A percentile compares a stretch with the other conserved stretches of the same genome.
Conservation (phyloP, 345 rosid genomes). For the Streptanthus diversifolius region DNA sequence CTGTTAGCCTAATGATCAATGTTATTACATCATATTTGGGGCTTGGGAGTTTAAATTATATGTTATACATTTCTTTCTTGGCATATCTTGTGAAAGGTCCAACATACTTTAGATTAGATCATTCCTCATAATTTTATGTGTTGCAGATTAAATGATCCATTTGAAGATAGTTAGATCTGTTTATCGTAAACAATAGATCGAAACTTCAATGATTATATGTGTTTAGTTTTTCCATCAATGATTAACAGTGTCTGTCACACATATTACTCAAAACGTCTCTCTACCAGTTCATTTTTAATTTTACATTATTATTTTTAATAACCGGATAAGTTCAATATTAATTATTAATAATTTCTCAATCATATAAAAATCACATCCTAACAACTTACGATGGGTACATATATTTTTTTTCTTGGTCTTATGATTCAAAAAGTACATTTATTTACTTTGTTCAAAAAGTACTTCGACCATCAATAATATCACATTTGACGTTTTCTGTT, state of each 20-base stretch:
- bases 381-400: conserved; percentile 10
- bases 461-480: conserved; percentile 20
- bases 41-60: neutral
- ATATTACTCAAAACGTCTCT: neutral
- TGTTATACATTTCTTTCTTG: no score
- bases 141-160: neutral
- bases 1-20: neutral
- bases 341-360: neutral
- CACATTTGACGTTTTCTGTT: conserved; percentile 33
- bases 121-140: neutral
- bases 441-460: conserved; percentile 27
- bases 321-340: neutral
- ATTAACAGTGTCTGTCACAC: neutral
- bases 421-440: conserved; percentile 26
- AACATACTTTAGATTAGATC: neutral
- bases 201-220: neutral
- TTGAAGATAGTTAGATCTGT: neutral
- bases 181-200: neutral
- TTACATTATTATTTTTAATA: neutral
- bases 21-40: neutral
- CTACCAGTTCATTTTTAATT: neutral
- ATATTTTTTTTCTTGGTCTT: neutral
- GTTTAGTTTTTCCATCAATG: neutral
- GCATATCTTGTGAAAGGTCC: neutral
- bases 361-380: neutral